Evolutionary conservation across 768 basidiomycete species (phyloP), one percentile per base, ranked within the genome.

Genomic region (Naganishia kalamii): DNA sequence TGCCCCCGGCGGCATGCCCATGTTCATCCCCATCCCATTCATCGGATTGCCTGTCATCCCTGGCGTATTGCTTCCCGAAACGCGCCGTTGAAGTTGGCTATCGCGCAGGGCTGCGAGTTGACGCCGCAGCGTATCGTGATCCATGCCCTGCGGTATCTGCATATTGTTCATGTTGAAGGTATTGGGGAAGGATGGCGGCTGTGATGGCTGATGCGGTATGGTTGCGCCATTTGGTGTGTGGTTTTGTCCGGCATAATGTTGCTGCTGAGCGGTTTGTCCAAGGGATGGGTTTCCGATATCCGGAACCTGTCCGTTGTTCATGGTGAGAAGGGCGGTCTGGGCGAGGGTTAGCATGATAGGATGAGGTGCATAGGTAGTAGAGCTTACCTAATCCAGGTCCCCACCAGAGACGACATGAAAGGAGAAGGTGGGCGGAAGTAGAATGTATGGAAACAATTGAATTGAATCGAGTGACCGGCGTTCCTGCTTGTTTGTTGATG

Each of bases 291-390:
- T 44, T 6, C 43, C 43, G 19, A n/a, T 11, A 44, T 44, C 43
- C 10, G 43, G 19, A n/a, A 44, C 43, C 43, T 52, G 51, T 52
- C 51, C 51, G 51, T 52, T 52, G 32, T 52, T 52, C 51, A 52
- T 52, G 2, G 32, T 35, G n/a, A n/a, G n/a, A 52, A n/a, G 32
- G 51, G 51, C 30, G 32, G 25, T 25, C 30, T 19, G 51, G 25
- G 19, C 7, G 7, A 23, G 32, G n/a, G 27, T 47, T 25, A 47
- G 32, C 5, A 52, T 23, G n/a, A 35, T 4, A 17, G 32, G 23
- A 35, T 19, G 21, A 33, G 12, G 2, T 2, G 19, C 17, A 32
- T 15, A 35, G 32, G 32, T 23, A n/a, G 15, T 19, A 25, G 33
- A 52, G 51, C 51, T 52, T 52, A 52, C 51, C 51, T 52, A 52